phyloP scores from a whole-genome alignment of 2,329 filamentous ascomycete genomes.

The Didymella glomerata region DNA sequence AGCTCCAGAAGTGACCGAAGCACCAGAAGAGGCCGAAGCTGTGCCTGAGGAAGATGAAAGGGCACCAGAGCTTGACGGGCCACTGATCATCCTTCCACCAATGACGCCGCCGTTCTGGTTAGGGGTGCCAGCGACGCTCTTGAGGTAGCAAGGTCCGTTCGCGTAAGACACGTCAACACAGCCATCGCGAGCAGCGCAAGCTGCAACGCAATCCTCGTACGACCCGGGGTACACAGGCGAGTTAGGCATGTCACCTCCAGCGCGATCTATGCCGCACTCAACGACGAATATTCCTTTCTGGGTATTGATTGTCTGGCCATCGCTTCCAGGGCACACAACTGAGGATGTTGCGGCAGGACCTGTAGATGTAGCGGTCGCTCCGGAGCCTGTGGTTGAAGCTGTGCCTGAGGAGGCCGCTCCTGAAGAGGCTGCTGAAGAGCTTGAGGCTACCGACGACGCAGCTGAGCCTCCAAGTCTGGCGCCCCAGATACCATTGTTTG shows the following conservation, averaged over 20 bases:
- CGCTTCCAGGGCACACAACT: conserved; percentile 3
- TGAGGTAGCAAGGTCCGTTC: conserved; percentile 15
- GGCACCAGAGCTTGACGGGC: background rate
- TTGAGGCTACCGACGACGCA: background rate
- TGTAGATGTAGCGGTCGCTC: conserved; percentile 3
- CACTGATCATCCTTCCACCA: conserved; percentile 25
- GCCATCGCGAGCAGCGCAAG: conserved; percentile 5
- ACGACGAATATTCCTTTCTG: conserved; percentile 4
- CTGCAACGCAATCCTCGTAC: conserved; percentile 6
- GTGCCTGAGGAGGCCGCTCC: background rate
- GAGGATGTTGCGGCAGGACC: conserved; percentile 5
- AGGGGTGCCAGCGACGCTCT: conserved; percentile 3
- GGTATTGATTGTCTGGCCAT: conserved; percentile 11
- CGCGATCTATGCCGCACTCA: conserved; percentile 12
- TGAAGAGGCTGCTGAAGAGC: background rate
- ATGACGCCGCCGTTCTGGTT: conserved; percentile 24
- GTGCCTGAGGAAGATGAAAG: conserved; percentile 1
- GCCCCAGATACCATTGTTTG: background rate
- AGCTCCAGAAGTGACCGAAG: background rate
- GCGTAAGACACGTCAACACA: conserved; percentile 9
- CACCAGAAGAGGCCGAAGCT: background rate
- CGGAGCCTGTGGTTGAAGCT: background rate
- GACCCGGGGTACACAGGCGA: conserved; percentile 15
- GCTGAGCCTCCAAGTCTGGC: background rate
- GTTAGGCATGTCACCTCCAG: conserved; percentile 3